A percentile compares a stretch with the other conserved stretches of the same genome.
phyloP scores from a whole-genome alignment of 352 stramenopile genomes.

The Globisporangium iwayamae region DNA sequence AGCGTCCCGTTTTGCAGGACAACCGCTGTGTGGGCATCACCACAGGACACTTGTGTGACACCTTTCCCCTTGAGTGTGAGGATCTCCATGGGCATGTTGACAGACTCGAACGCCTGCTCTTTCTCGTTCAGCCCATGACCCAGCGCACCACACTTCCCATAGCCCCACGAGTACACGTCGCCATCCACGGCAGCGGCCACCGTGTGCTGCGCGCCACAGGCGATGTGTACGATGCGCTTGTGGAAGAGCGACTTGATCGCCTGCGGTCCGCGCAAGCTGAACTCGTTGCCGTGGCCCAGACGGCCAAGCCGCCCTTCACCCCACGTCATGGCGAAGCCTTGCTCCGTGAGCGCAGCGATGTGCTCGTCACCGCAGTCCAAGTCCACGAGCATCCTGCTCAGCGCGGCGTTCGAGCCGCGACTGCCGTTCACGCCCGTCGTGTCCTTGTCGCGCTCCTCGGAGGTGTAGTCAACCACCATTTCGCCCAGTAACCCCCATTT shows the following conservation, averaged over 20 bases:
- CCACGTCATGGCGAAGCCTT: slow-evolving; percentile 74
- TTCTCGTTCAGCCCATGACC: slow-evolving; percentile 42
- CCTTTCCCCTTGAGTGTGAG: slow-evolving; percentile 35
- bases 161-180: slow-evolving; percentile 64
- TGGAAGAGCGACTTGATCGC: slow-evolving; percentile 46
- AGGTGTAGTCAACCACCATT: slow-evolving; percentile 16
- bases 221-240: slow-evolving; percentile 56
- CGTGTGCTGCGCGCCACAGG: slow-evolving; percentile 59
- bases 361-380: slow-evolving; percentile 60
- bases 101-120: slow-evolving; percentile 27
- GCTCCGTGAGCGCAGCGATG: slow-evolving; percentile 59
- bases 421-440: not conserved
- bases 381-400: slow-evolving; percentile 56
- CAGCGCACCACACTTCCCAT: slow-evolving; percentile 48
- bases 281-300: slow-evolving; percentile 21
- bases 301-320: slow-evolving; percentile 45
- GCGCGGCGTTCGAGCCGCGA: slow-evolving; percentile 25
- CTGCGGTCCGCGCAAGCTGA: slow-evolving; percentile 15
- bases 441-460: slow-evolving; percentile 3
- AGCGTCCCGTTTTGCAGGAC: slow-evolving; percentile 40
- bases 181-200: slow-evolving; percentile 59
- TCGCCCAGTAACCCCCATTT: slow-evolving; percentile 33
- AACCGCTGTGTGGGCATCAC: slow-evolving; percentile 56
- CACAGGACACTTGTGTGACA: slow-evolving; percentile 47
- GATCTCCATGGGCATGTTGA: slow-evolving; percentile 50